Evolutionary conservation across 2,329 filamentous ascomycete species (phyloP).

Genomic region (Stachybotrys chartarum): DNA sequence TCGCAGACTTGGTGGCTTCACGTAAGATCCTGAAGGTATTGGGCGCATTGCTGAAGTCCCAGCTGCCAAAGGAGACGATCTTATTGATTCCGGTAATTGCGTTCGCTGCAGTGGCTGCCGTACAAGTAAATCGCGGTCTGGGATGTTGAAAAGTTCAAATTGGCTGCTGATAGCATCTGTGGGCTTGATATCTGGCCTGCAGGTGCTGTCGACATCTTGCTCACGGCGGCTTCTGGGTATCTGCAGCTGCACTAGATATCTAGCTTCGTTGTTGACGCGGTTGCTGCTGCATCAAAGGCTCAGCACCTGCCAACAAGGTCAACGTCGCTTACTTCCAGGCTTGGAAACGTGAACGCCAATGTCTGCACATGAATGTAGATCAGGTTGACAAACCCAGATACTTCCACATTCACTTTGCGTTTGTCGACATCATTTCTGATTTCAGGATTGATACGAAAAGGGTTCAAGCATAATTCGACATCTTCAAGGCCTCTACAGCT

Average conservation of each 20-base stretch:
- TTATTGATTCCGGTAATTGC: constrained; percentile 6
- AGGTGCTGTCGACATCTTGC: neutral
- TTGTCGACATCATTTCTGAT: constrained; percentile 18
- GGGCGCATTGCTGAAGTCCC: constrained; percentile 10
- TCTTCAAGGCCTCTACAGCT: too few species aligned
- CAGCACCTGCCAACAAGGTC: constrained; percentile 3
- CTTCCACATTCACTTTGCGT: constrained; percentile 29
- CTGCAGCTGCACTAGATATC: too few species aligned
- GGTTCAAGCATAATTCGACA: constrained; percentile 10
- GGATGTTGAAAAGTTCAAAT: neutral
- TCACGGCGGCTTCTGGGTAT: neutral
- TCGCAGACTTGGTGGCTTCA: constrained; percentile 12
- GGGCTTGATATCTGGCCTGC: neutral
- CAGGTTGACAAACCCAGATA: constrained; percentile 9
- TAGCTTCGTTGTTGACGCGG: too few species aligned
- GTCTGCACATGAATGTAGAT: constrained; percentile 13
- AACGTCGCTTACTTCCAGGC: constrained; percentile 20
- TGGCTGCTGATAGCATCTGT: neutral
- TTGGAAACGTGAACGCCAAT: constrained; percentile 21
- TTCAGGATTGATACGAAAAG: constrained; percentile 8
- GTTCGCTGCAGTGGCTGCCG: too few species aligned
- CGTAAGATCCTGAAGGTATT: constrained; percentile 9
- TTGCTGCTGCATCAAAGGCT: neutral
- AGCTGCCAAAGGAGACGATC: constrained; percentile 19
- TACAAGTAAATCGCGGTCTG: too few species aligned